Evolutionary conservation across 495 filamentous ascomycete genomes (phyloP), one percentile per base, ranked within the genome.

Genomic region (Tuber borchii): DNA sequence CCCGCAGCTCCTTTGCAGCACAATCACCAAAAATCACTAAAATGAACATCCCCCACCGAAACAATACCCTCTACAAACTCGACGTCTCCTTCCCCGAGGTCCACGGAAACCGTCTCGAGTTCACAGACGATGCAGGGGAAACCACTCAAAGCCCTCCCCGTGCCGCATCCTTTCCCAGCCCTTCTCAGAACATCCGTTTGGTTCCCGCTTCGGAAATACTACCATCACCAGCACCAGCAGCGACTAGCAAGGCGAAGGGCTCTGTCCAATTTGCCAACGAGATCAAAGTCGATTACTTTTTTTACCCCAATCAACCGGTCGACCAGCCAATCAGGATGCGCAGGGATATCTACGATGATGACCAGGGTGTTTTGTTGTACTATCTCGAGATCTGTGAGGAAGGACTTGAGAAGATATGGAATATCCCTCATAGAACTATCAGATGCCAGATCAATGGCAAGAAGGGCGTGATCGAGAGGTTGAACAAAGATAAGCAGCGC

Each of bases 381-480:
- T 51, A 51, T 19, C 48, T 51, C 6, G 48, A 51, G 22, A 51
- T 51, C 22, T 51, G 48, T 22, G 48, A 51, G 9, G 48, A 51
- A n/a, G 48, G 48, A 2, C 48, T 51, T 51, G 48, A 51, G 48
- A n/a, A n/a, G 48, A 51, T 51, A 22, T 51, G 48, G 48, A n/a
- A 51, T n/a, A 51, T 51, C 48, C 48, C 48, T 20, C 48, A n/a
- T 9, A 51, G 22, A n/a, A 51, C 48, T 9, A 2, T 51, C 48
- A 51, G 48, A 51, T 51, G 48, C 48, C 48, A 51, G 48, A n/a
- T 51, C 48, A 51, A 51, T 51, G 48, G 48, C 20, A 51, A 51
- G 48, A 51, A 51, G 48, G 48, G 48, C 48, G 10, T 51, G 48
- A 51, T 51, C 2, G 48, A 51, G 48, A 51, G 48, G 48, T 51